Percentiles rank a stretch among this genome's conserved stretches.
phyloP scores from a whole-genome alignment of 768 basidiomycete genomes.

The Hericium rajendrae region DNA sequence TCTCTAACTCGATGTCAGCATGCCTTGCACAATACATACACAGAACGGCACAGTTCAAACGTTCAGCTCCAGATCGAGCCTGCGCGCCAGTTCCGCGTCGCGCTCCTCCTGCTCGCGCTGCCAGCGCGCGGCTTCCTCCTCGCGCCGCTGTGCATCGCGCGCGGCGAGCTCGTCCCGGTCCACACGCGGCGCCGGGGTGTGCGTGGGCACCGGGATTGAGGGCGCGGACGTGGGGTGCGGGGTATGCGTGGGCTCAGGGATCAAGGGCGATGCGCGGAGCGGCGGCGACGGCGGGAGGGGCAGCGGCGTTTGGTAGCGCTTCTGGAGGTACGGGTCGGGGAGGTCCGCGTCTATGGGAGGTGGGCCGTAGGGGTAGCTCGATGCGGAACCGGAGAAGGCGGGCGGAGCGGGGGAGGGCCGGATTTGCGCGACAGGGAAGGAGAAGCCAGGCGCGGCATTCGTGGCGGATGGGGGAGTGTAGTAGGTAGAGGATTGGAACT shows the following conservation, averaged over 20 bases:
- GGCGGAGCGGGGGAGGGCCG: neutral
- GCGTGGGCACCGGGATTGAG: neutral
- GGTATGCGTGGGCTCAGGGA: neutral
- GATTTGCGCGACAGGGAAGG: neutral
- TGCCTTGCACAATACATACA: too few species aligned
- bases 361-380: conserved; percentile 15
- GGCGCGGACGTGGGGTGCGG: neutral
- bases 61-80: conserved; percentile 13
- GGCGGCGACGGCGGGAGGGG: conserved; percentile 31
- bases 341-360: conserved; percentile 26
- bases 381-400: neutral
- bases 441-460: neutral
- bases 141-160: conserved; percentile 6
- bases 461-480: neutral
- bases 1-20: too few species aligned
- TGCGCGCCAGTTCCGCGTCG: conserved; percentile 13
- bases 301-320: conserved; percentile 44
- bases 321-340: conserved; percentile 34
- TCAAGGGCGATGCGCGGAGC: neutral
- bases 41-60: neutral
- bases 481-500: neutral
- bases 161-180: conserved; percentile 2
- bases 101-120: conserved; percentile 11
- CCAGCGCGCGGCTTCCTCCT: conserved; percentile 5
- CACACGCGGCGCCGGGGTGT: neutral